Percentiles rank a stretch among this genome's conserved stretches.
Evolutionary conservation across 768 basidiomycete species (phyloP).

Genomic region (Hebeloma cylindrosporum): DNA sequence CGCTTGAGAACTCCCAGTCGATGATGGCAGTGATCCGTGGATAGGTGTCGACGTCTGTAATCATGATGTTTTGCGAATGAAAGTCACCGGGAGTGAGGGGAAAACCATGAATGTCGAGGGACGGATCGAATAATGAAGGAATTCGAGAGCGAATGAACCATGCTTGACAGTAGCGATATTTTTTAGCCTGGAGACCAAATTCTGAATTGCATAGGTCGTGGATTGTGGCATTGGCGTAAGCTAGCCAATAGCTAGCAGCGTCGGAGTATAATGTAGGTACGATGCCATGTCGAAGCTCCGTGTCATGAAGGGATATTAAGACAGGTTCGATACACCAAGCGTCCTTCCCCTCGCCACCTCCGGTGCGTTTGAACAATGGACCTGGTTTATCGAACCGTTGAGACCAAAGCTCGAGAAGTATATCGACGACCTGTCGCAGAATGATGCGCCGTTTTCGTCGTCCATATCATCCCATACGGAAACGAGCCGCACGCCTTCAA

Average conservation of each 20-base stretch:
- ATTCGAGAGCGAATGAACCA: constrained; percentile 10
- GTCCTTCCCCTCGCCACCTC: not conserved
- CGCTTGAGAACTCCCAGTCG: constrained; percentile 22
- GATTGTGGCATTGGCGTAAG: constrained; percentile 5
- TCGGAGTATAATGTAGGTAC: not conserved
- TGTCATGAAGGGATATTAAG: not conserved
- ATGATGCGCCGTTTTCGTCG: constrained; percentile 2
- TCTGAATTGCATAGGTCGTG: not conserved
- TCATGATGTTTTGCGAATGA: constrained; percentile 24
- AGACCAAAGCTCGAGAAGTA: constrained; percentile 9
- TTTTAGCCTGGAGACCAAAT: not conserved
- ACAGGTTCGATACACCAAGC: constrained; percentile 1
- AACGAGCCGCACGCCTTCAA: constrained; percentile 5
- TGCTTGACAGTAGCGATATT: not conserved
- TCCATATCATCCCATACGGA: constrained; percentile 7
- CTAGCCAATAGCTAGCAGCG: constrained; percentile 6
- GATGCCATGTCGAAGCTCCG: not conserved
- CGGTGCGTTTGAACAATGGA: constrained; percentile 1
- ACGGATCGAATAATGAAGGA: constrained; percentile 13
- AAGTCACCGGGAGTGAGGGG: constrained; percentile 21
- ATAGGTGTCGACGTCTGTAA: constrained; percentile 9
- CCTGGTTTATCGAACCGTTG: constrained; percentile 8
- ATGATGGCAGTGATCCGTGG: constrained; percentile 12
- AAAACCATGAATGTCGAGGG: constrained; percentile 12
- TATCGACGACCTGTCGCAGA: constrained; percentile 9